These are phyloP conservation scores for Thuja plicata DNA, from an alignment of 83 land plant genomes.

Conservation along the genomic window DNA sequence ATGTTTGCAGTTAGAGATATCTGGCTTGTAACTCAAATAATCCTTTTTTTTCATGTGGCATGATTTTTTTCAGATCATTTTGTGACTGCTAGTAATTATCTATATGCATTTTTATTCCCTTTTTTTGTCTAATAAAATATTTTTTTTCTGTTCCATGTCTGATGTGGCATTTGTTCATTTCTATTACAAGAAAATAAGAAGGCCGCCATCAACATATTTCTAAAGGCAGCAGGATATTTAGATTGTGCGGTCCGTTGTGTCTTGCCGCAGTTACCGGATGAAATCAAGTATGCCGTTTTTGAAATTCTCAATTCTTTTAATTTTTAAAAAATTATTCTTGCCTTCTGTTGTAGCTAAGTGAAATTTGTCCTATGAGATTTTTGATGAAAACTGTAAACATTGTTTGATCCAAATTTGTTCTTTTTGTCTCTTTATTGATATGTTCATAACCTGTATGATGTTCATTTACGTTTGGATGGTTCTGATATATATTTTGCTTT, in stretches of 20 bases:
- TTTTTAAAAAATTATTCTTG: neutral
- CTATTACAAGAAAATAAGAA: conserved; percentile 58
- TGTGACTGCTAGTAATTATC: conserved; percentile 10
- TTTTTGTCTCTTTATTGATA: neutral
- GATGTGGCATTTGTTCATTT: conserved; percentile 19
- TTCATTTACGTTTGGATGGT: neutral
- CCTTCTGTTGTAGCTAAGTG: neutral
- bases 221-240: conserved; percentile 80
- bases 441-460: neutral
- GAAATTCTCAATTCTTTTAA: neutral
- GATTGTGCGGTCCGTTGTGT: conserved; percentile 63
- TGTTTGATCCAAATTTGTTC: conserved; percentile 8
- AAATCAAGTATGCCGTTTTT: conserved; percentile 45
- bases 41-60: conserved; percentile 2
- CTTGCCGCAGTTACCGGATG: conserved; percentile 58
- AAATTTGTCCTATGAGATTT: conserved; percentile 8
- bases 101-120: neutral
- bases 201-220: conserved; percentile 58
- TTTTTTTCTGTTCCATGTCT: neutral
- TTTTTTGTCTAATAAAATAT: neutral
- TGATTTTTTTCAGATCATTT: conserved; percentile 7
- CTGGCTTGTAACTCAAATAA: neutral
- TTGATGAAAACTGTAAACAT: neutral
- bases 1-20: neutral
- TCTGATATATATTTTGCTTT: conserved; percentile 15